Evolutionary conservation across 805 yeast species (phyloP), one percentile per base, ranked within the genome.

Genomic region (Pichia scutulata): DNA sequence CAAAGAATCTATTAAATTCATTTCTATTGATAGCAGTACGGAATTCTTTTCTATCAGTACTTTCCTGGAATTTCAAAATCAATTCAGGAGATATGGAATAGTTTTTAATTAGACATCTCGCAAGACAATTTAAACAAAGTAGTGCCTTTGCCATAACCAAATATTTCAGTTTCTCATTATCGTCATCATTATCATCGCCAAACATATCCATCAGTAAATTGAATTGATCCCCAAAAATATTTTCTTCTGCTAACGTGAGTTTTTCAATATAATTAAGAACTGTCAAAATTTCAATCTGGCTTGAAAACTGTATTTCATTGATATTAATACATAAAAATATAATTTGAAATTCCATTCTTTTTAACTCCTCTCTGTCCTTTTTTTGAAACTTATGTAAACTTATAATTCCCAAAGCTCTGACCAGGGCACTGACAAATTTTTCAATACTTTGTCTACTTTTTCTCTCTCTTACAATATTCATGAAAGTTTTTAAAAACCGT

Each of bases 221-320:
- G 12, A 39, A 51, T 19, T 47, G 50, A n/a, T 44, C 50, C 3
- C 41, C 39, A 26, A 51, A 52, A 24, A 70, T 70, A 21, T 68
- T 56, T 2, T 78, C 81, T 41, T 73, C 73, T 4, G 68, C 63
- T 1, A 73, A 58, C 2, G 78, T 56, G 0, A 72, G 52, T 42
- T 70, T 61, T 49, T 81, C 81, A 36, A 82, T 58, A 1, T 68
- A 72, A 43, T 66, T 62, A 3, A 79, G 57, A 1, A 82, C 28
- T 0, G 68, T 52, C 43, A 75, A 71, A 0, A 78, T 73, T 47
- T 84, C 88, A 49, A 82, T 87, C 43, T 72, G 60, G 0, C 73
- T 67, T 0, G 58, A 55, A 41, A 80, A 72, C 2, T 66, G 67
- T 16, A 74, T 57, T 2, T 59, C 60, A 1, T 73, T 58, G 7